These are phyloP conservation scores for Cryomyces minteri DNA, from an alignment of 495 filamentous ascomycete species.

Conservation along the genomic window DNA sequence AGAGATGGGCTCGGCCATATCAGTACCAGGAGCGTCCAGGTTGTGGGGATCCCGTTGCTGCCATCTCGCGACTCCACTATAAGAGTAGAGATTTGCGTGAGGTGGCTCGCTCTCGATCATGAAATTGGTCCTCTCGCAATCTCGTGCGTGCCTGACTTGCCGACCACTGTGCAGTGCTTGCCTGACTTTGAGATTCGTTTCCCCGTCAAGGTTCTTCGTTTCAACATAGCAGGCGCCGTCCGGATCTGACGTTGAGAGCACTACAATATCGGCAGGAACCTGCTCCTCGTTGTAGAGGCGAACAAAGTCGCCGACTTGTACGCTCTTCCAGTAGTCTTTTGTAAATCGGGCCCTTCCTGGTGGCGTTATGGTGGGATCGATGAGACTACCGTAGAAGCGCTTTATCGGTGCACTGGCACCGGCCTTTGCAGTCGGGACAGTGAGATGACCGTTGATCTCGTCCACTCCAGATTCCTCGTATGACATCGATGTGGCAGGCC, in stretches of 20 bases:
- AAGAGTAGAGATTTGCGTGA: slow-evolving; percentile 84
- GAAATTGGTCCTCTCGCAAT: slow-evolving; percentile 82
- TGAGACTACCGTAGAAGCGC: slow-evolving; percentile 41
- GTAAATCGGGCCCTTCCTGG: slow-evolving; percentile 62
- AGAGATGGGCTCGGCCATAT: slow-evolving; percentile 80
- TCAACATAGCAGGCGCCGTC: slow-evolving; percentile 96
- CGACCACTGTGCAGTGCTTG: slow-evolving; percentile 77
- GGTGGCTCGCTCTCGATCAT: slow-evolving; percentile 79
- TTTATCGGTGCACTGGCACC: neutral
- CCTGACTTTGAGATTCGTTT: slow-evolving; percentile 94
- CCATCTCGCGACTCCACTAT: slow-evolving; percentile 81
- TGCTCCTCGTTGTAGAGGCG: slow-evolving; percentile 93
- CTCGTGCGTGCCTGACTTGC: slow-evolving; percentile 67
- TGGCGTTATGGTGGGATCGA: slow-evolving; percentile 38
- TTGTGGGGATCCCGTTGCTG: slow-evolving; percentile 47
- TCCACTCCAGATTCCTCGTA: neutral
- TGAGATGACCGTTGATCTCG: neutral
- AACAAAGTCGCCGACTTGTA: slow-evolving; percentile 92
- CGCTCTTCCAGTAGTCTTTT: slow-evolving; percentile 84
- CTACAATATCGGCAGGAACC: slow-evolving; percentile 85
- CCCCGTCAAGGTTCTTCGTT: slow-evolving; percentile 94
- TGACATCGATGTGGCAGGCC: neutral
- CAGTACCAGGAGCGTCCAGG: slow-evolving; percentile 36
- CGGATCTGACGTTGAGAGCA: slow-evolving; percentile 85
- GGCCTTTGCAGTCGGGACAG: neutral